Conservation (phyloP, 2,329 filamentous ascomycete genomes). For the Alternaria sp. region DNA sequence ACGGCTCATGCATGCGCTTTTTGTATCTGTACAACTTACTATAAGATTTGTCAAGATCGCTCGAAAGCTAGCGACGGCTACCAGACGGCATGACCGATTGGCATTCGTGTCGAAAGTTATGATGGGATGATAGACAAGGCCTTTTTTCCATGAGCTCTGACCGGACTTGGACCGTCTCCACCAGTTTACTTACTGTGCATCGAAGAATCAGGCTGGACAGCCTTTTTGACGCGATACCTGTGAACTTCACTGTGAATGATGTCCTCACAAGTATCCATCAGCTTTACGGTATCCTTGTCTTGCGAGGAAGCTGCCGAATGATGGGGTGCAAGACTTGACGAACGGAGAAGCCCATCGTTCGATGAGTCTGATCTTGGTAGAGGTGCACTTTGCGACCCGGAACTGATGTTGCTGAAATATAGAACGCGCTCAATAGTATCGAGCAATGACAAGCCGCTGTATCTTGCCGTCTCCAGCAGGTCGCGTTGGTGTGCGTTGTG, state of each 20-base stretch:
- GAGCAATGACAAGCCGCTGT: conserved; percentile 7
- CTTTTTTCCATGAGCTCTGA: not conserved
- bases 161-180: not conserved
- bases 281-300: not conserved
- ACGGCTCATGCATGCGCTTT: too few relatives aligned
- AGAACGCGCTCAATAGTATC: conserved; percentile 11
- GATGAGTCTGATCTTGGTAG: not conserved
- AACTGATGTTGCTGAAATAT: conserved; percentile 13
- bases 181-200: not conserved
- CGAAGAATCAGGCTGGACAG: conserved; percentile 1
- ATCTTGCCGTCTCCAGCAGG: conserved; percentile 4
- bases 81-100: not conserved
- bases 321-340: not conserved
- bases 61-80: conserved; percentile 6
- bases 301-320: not conserved
- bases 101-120: conserved; percentile 8
- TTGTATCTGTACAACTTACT: not conserved
- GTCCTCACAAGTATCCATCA: conserved; percentile 1
- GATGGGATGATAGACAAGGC: not conserved
- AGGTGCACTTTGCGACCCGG: not conserved
- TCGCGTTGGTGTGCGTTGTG: conserved; percentile 6
- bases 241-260: not conserved
- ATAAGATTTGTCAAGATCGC: conserved; percentile 6
- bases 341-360: not conserved
- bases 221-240: conserved; percentile 3